Conservation (phyloP, 768 basidiomycete genomes). For the Pisolithus albus region DNA sequence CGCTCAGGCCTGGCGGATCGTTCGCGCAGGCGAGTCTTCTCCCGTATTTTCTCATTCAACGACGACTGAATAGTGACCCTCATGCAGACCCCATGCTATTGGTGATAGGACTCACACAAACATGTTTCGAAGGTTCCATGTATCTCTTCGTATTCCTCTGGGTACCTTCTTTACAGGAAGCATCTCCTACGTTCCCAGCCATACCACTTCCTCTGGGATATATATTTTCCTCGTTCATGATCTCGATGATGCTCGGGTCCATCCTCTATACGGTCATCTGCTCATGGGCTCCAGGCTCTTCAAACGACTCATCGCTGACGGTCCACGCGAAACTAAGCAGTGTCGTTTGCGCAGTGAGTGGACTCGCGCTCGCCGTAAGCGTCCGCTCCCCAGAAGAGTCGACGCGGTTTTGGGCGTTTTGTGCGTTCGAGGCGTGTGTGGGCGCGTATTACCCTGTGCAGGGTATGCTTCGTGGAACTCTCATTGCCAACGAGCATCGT, state of each 20-base stretch:
- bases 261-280: constrained; percentile 55
- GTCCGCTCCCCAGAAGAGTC: constrained; percentile 39
- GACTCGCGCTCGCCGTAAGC: constrained; percentile 47
- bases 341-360: constrained; percentile 52
- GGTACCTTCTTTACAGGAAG: constrained; percentile 71
- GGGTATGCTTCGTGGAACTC: constrained; percentile 59
- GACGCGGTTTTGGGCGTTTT: constrained; percentile 65
- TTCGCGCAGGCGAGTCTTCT: constrained; percentile 37
- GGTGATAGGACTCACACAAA: constrained; percentile 65
- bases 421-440: constrained; percentile 68
- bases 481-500: constrained; percentile 66
- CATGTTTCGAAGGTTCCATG: constrained; percentile 81
- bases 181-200: constrained; percentile 30
- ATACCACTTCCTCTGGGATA: constrained; percentile 60
- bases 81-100: constrained; percentile 52
- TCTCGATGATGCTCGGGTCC: constrained; percentile 77
- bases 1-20: constrained; percentile 50
- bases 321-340: constrained; percentile 65
- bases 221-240: constrained; percentile 77
- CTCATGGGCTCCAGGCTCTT: constrained; percentile 25
- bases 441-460: constrained; percentile 78
- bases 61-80: neutral
- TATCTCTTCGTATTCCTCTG: constrained; percentile 81
- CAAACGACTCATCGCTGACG: constrained; percentile 36
- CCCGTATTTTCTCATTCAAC: neutral